A percentile compares a stretch with the other conserved stretches of the same genome.
phyloP scores from a whole-genome alignment of 768 basidiomycete species.

The Naematelia aurantialba region DNA sequence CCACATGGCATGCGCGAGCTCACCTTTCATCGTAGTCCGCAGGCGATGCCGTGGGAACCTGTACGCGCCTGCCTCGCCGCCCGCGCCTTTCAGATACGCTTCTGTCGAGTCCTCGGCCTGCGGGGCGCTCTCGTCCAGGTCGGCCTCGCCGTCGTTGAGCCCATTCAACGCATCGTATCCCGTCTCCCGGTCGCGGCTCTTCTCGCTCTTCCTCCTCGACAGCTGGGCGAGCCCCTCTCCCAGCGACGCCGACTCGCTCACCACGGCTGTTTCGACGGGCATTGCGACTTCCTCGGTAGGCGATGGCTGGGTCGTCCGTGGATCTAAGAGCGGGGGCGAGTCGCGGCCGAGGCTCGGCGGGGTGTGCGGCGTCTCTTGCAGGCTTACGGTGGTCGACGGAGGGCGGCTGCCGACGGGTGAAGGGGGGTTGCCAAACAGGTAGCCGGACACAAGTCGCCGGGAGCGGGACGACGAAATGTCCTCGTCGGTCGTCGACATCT shows the following conservation, averaged over 20 bases:
- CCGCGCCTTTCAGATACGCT: conserved; percentile 34
- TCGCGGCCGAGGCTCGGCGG: conserved; percentile 7
- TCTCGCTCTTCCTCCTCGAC: conserved; percentile 5
- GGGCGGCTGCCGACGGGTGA: conserved; percentile 10
- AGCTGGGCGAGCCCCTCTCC: not conserved
- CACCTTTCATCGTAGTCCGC: conserved; percentile 47
- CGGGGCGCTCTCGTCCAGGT: conserved; percentile 45
- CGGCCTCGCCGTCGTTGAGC: conserved; percentile 49
- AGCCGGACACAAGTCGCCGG: conserved; percentile 39
- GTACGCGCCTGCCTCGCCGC: conserved; percentile 47
- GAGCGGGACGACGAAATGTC: conserved; percentile 32
- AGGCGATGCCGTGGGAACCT: conserved; percentile 50
- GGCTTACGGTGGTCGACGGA: not conserved
- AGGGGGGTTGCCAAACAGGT: conserved; percentile 44
- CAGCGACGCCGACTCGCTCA: conserved; percentile 4
- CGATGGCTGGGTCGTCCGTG: conserved; percentile 17
- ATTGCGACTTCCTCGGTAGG: conserved; percentile 8
- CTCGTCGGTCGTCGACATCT: conserved; percentile 16
- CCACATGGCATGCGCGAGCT: conserved; percentile 13
- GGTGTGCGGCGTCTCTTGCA: not conserved
- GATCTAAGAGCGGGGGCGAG: conserved; percentile 30
- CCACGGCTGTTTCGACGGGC: not conserved
- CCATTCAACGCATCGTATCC: conserved; percentile 45
- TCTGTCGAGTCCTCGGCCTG: conserved; percentile 40
- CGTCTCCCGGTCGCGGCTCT: conserved; percentile 20